Conservation (phyloP, 108 stramenopile genomes). For the Mediolabrus comicus region DNA sequence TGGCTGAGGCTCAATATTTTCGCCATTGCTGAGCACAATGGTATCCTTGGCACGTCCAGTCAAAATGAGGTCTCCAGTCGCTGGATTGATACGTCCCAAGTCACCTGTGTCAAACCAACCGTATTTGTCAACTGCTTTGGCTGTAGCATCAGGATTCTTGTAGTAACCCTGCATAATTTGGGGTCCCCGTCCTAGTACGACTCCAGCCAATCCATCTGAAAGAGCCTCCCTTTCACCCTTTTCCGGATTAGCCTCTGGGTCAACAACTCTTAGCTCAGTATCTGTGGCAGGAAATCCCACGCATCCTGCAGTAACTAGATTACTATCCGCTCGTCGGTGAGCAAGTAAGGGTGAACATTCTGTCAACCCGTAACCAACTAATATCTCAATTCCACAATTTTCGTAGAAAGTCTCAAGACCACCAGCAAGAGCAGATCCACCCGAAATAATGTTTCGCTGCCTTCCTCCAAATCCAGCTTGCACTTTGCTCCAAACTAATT, state of each 20-base stretch:
- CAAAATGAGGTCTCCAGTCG: conserved; percentile 85
- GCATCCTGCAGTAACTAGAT: conserved; percentile 78
- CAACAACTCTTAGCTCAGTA: conserved; percentile 82
- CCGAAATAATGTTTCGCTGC: conserved; percentile 78
- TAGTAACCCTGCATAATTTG: conserved; percentile 93
- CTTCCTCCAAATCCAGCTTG: conserved; percentile 90
- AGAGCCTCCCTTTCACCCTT: conserved; percentile 52
- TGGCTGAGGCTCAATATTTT: conserved; percentile 73
- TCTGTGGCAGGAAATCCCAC: conserved; percentile 74
- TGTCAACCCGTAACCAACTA: conserved; percentile 87
- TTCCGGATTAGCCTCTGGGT: conserved; percentile 52
- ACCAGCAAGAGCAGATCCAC: conserved; percentile 89
- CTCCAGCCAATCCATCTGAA: conserved; percentile 63
- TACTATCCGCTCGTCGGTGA: conserved; percentile 66
- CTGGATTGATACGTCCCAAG: conserved; percentile 83
- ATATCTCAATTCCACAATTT: conserved; percentile 74
- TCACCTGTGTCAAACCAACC: conserved; percentile 95
- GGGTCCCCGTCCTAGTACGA: conserved; percentile 77
- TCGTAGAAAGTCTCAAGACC: conserved; percentile 89
- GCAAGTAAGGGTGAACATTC: conserved; percentile 75
- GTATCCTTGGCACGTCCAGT: conserved; percentile 92
- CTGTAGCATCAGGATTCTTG: conserved; percentile 83
- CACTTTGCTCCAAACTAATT: conserved; percentile 91
- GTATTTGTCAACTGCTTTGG: conserved; percentile 66
- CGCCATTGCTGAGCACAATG: conserved; percentile 90